A percentile compares a stretch with the other conserved stretches of the same genome.
Conservation (phyloP, 331 rosid species). For the Pyracantha coccinea region DNA sequence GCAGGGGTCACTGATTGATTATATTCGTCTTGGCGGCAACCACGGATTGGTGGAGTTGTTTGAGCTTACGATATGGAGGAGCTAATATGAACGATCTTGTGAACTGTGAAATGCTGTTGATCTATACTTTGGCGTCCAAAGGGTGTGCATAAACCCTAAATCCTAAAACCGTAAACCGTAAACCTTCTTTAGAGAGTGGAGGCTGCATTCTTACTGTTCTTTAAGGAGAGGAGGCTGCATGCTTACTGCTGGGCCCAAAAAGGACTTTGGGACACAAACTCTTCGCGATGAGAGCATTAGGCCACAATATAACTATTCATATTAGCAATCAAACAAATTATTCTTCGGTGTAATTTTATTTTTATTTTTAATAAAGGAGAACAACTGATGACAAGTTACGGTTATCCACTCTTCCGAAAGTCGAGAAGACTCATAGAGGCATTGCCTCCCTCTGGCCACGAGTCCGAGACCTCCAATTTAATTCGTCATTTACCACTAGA, state of each 20-base stretch:
- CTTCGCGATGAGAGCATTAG: not conserved
- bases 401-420: fast-evolving
- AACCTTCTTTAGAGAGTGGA: not conserved
- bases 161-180: no score
- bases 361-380: no score
- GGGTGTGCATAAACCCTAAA: no score
- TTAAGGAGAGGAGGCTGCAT: not conserved
- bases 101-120: not conserved
- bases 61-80: not conserved
- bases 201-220: no score
- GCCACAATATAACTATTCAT: not conserved
- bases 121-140: no score
- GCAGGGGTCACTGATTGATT: not conserved
- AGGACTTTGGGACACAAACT: not conserved
- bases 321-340: not conserved
- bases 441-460: no score
- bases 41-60: not conserved
- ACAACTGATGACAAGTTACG: no score
- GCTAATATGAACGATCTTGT: not conserved
- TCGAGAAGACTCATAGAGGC: no score
- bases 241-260: not conserved
- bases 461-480: no score
- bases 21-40: not conserved
- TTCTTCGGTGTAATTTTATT: no score
- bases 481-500: no score